Conservation (phyloP, 495 filamentous ascomycete genomes). For the Tuber brumale region DNA sequence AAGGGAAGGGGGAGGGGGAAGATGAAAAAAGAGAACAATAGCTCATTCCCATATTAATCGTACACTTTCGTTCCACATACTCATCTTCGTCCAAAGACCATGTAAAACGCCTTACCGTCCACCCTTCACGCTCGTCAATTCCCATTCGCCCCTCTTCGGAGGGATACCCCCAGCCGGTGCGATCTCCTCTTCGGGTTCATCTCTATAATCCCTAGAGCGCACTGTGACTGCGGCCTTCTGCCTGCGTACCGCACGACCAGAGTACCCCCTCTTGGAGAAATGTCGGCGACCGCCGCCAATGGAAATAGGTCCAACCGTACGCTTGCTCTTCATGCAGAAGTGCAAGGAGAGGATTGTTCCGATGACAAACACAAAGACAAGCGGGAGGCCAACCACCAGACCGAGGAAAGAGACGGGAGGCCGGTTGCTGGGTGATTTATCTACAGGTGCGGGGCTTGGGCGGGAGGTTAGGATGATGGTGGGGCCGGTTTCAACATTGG, state of each 20-base stretch:
- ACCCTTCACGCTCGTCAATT: constrained; percentile 37
- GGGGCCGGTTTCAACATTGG: constrained; percentile 19
- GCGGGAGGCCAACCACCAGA: constrained; percentile 30
- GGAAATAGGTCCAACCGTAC: constrained; percentile 32
- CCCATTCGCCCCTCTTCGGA: constrained; percentile 23
- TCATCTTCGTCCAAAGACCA: neutral
- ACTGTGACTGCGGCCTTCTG: constrained; percentile 23
- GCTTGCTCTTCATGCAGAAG: constrained; percentile 32
- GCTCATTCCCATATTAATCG: neutral
- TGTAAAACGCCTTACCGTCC: constrained; percentile 19
- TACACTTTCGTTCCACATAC: neutral
- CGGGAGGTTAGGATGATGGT: constrained; percentile 24
- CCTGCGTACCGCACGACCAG: constrained; percentile 24
- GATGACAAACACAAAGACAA: constrained; percentile 23
- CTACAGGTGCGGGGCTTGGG: neutral
- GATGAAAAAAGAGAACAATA: neutral
- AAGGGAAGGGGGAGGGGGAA: neutral
- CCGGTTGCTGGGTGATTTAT: constrained; percentile 25
- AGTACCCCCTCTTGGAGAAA: constrained; percentile 30
- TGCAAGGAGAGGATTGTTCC: constrained; percentile 25
- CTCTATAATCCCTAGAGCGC: constrained; percentile 22
- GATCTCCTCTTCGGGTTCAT: constrained; percentile 19
- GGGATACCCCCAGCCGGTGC: constrained; percentile 2
- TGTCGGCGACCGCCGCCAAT: constrained; percentile 34
- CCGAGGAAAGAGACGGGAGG: constrained; percentile 21